Evolutionary conservation across 306 rosid species (phyloP), one percentile per base, ranked within the genome.

Genomic region (Corylus heterophylla): DNA sequence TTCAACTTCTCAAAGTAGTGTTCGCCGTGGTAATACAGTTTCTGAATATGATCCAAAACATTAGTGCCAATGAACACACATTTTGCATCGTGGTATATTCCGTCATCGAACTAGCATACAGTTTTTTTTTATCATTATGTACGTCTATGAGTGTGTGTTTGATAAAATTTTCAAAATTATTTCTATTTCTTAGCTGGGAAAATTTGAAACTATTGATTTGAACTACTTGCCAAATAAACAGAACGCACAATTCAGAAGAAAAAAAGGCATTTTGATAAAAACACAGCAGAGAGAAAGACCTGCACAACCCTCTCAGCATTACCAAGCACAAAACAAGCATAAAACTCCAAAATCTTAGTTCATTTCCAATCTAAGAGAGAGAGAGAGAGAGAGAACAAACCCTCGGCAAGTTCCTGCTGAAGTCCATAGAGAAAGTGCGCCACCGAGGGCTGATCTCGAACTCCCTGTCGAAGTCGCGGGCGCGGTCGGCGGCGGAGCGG

Each of bases 381-480:
- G 29, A 56, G n/a, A 35, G n/a, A 49, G 27, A 12, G 35, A 35
- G n/a, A 49, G 27, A 12, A 84, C 87, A 45, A 68, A 93, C 98
- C 90, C 86, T 88, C 54, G 99, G 99, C 90, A 79, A 95, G 35
- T 90, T 95, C 79, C 95, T 85, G 37, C 79, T 73, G 39, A 95
- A 90, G 84, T 95, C 98, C 83, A 92, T 58, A 13, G 89, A 58
- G 66, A 95, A 87, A 48, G 90, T 63, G 56, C 98, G 96, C 89
- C 91, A 95, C 1, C 90, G 87, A 0, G 74, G 9, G 31, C 97
- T 89, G 85, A 95, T 95, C 87, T 88, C 94, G 25, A 95, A 84
- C 44, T 95, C 98, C 52, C 98, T 87, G 63, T 95, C 98, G 67
- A 95, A 83, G 69, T 91, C 96, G 51, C 96, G 93, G 3, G 93